These are phyloP conservation scores for Aureobasidium sp. DNA, from an alignment of 2,329 filamentous ascomycete species.

Conservation along the genomic window DNA sequence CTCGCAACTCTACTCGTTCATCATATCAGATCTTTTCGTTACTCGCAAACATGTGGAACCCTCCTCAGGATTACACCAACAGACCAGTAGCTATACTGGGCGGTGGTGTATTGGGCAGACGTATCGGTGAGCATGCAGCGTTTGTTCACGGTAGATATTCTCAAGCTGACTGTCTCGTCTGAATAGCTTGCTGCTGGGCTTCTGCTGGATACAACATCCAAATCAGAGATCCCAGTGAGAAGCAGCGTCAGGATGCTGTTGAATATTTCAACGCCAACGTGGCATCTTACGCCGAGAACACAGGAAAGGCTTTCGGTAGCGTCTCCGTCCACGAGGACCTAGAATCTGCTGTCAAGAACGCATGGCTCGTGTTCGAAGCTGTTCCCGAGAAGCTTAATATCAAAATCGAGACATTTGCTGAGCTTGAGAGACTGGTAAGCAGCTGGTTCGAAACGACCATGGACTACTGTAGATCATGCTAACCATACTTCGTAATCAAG, in stretches of 20 bases:
- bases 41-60: slow-evolving; percentile 30
- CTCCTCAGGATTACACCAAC: slow-evolving; percentile 11
- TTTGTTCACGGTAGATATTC: background rate
- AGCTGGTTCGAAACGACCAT: background rate
- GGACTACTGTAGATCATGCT: background rate
- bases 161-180: background rate
- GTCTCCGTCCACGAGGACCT: slow-evolving; percentile 29
- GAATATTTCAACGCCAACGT: slow-evolving; percentile 34
- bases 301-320: slow-evolving; percentile 18
- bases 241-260: slow-evolving; percentile 30
- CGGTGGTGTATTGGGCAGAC: slow-evolving; percentile 35
- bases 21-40: background rate
- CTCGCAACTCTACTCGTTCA: background rate
- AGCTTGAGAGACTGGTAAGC: slow-evolving; percentile 35
- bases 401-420: slow-evolving; percentile 39
- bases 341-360: slow-evolving; percentile 31
- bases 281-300: slow-evolving; percentile 11
- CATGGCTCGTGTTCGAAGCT: slow-evolving; percentile 47
- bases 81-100: slow-evolving; percentile 33
- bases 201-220: slow-evolving; percentile 35
- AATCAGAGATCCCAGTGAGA: slow-evolving; percentile 34
- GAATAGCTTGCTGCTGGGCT: slow-evolving; percentile 24
- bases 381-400: slow-evolving; percentile 43
- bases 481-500: slow-evolving; percentile 10
- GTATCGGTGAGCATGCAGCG: slow-evolving; percentile 22